Evolutionary conservation across 177 flowering plant genomes (phyloP).

Genomic region (Vitis hybrid): DNA sequence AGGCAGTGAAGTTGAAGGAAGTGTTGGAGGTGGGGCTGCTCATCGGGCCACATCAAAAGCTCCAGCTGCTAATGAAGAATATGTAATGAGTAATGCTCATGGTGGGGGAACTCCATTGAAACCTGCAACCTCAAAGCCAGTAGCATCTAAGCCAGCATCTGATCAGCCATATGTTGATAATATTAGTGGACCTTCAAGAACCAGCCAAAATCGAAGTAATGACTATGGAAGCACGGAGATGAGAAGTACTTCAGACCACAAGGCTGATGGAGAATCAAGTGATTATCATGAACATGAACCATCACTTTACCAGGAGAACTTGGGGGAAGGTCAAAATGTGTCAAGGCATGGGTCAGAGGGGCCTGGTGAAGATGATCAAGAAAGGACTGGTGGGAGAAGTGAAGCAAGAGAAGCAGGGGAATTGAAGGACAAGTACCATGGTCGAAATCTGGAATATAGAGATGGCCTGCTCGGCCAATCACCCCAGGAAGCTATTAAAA

Average conservation of each 20-base stretch:
- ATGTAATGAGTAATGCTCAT: conserved; percentile 5
- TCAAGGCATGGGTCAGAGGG: conserved; percentile 23
- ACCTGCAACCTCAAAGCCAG: conserved; percentile 20
- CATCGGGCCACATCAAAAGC: conserved; percentile 43
- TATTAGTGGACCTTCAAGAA: conserved; percentile 33
- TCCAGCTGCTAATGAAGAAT: conserved; percentile 42
- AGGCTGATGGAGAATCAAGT: conserved; percentile 18
- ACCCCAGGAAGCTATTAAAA: conserved; percentile 64
- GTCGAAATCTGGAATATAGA: conserved; percentile 20
- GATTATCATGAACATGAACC: no score
- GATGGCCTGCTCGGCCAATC: conserved; percentile 52
- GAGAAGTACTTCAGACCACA: conserved; percentile 39
- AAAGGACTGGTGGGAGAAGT: conserved; percentile 29
- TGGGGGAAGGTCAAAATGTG: conserved; percentile 27
- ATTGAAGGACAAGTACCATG: conserved; percentile 23
- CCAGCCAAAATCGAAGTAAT: conserved; percentile 35
- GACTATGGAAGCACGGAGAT: conserved; percentile 45
- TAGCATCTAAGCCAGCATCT: conserved; percentile 23
- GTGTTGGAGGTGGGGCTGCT: conserved; percentile 39
- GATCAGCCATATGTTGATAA: conserved; percentile 37
- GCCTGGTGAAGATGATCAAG: conserved; percentile 32
- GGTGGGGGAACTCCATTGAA: no score
- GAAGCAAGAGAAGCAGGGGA: conserved; percentile 45
- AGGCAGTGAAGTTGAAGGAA: conserved; percentile 76
- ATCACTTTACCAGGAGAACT: no score